These are phyloP conservation scores for Brassica rapa DNA, from an alignment of 345 rosid genomes.

Conservation along the genomic window DNA sequence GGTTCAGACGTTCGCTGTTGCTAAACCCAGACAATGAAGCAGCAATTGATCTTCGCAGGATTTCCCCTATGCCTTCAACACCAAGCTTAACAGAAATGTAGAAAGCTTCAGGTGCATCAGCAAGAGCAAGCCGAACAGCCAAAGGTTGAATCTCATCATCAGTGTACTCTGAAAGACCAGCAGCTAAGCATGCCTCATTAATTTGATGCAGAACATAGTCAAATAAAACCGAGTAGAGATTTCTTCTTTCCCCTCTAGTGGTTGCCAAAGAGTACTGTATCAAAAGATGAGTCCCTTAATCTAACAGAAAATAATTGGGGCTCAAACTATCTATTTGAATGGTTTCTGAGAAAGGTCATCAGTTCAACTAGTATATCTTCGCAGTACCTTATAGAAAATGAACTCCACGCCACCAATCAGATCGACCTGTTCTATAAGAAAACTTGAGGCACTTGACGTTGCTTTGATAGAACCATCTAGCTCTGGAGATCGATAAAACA, in stretches of 20 bases:
- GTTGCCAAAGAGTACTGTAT: constrained; percentile 88
- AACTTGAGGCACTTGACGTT: constrained; percentile 48
- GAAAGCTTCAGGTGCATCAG: constrained; percentile 96
- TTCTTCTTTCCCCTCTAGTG: constrained; percentile 88
- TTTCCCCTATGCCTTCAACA: constrained; percentile 90
- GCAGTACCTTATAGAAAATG: constrained; percentile 82
- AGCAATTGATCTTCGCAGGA: constrained; percentile 84
- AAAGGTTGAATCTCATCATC: constrained; percentile 88
- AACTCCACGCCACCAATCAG: constrained; percentile 95
- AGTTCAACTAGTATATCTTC: background rate
- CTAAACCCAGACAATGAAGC: constrained; percentile 77
- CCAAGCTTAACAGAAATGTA: constrained; percentile 94
- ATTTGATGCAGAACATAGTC: constrained; percentile 87
- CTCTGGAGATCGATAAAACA: constrained; percentile 80
- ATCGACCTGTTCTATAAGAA: constrained; percentile 84
- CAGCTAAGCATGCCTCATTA: constrained; percentile 68
- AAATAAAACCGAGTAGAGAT: constrained; percentile 79
- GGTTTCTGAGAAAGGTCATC: background rate
- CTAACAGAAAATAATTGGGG: constrained; percentile 5
- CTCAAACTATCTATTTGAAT: constrained; percentile 8
- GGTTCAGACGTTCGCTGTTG: constrained; percentile 75
- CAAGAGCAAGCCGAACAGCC: constrained; percentile 74
- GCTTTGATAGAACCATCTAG: constrained; percentile 51
- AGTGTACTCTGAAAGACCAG: constrained; percentile 83
- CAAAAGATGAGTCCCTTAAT: constrained; percentile 26